These are phyloP conservation scores for Annulohypoxylon moriforme DNA, from an alignment of 495 filamentous ascomycete species.

Conservation along the genomic window DNA sequence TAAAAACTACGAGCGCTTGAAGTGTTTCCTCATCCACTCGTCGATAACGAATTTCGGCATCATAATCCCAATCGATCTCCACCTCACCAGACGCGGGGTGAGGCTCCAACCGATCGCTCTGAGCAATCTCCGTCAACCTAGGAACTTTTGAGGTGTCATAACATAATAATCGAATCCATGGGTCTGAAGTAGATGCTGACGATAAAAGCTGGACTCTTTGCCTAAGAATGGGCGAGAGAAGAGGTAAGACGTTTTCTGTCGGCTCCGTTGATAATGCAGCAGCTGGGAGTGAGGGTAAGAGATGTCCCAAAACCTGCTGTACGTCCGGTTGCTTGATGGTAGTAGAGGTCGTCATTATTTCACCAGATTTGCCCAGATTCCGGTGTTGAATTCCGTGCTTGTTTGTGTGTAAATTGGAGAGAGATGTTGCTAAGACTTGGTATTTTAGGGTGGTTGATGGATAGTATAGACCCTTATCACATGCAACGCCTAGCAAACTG, in stretches of 20 bases:
- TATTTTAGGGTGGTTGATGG: conserved; percentile 23
- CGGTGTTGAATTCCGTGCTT: conserved; percentile 13
- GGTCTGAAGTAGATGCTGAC: conserved; percentile 68
- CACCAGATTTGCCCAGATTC: not conserved
- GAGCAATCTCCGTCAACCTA: conserved; percentile 71
- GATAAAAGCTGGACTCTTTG: conserved; percentile 86
- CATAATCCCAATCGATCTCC: conserved; percentile 72
- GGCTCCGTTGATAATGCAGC: conserved; percentile 83
- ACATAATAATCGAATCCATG: conserved; percentile 91
- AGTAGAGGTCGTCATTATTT: conserved; percentile 47
- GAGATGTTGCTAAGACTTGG: conserved; percentile 14
- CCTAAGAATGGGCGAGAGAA: conserved; percentile 90
- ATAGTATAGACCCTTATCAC: conserved; percentile 30
- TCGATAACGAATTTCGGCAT: conserved; percentile 74
- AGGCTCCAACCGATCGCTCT: conserved; percentile 77
- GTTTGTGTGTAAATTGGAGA: conserved; percentile 6
- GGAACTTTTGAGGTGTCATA: conserved; percentile 79
- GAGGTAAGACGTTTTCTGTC: conserved; percentile 78
- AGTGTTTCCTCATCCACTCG: conserved; percentile 88
- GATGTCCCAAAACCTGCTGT: conserved; percentile 72
- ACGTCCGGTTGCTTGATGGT: conserved; percentile 72
- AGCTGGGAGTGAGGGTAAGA: conserved; percentile 87
- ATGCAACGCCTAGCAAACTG: conserved; percentile 26
- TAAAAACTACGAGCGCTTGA: conserved; percentile 70
- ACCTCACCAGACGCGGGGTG: conserved; percentile 95